Evolutionary conservation across 331 rosid species (phyloP).

Genomic region (Malus hybrid): DNA sequence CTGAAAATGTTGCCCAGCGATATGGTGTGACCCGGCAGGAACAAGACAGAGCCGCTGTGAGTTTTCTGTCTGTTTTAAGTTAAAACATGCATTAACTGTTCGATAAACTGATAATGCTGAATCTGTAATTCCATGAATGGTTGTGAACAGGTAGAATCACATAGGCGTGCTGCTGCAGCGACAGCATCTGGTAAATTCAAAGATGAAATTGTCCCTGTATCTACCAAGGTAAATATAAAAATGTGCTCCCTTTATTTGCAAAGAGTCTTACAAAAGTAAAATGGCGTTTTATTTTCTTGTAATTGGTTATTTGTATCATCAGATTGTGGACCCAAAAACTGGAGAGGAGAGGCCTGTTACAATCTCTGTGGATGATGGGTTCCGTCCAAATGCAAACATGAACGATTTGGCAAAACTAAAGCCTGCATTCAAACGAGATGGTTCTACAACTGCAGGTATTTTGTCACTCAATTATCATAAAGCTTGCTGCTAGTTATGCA

Average conservation of each 20-base stretch:
- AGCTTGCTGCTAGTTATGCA: background rate
- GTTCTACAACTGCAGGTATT: conserved; percentile 86
- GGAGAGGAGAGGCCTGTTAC: conserved; percentile 59
- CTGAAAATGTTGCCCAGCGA: conserved; percentile 77
- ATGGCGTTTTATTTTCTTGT: background rate
- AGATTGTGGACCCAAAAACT: conserved; percentile 85
- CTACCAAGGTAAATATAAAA: conserved; percentile 55
- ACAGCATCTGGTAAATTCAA: conserved; percentile 74
- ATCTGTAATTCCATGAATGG: conserved; percentile 7
- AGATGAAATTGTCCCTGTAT: conserved; percentile 82
- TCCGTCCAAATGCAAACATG: conserved; percentile 61
- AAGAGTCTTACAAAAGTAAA: background rate
- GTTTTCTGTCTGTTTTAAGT: conserved; percentile 18
- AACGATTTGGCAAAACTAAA: conserved; percentile 62
- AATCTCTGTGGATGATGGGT: conserved; percentile 75
- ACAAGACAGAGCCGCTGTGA: conserved; percentile 94
- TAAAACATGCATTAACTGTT: background rate
- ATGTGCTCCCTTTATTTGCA: background rate
- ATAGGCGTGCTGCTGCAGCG: conserved; percentile 87
- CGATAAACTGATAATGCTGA: background rate
- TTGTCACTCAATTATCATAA: background rate
- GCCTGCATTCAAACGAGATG: conserved; percentile 74
- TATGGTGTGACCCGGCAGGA: conserved; percentile 82
- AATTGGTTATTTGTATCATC: conserved; percentile 15
- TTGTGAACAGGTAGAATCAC: conserved; percentile 71